Evolutionary conservation across 495 filamentous ascomycete species (phyloP).

Genomic region (Hypoxylon lenormandii): DNA sequence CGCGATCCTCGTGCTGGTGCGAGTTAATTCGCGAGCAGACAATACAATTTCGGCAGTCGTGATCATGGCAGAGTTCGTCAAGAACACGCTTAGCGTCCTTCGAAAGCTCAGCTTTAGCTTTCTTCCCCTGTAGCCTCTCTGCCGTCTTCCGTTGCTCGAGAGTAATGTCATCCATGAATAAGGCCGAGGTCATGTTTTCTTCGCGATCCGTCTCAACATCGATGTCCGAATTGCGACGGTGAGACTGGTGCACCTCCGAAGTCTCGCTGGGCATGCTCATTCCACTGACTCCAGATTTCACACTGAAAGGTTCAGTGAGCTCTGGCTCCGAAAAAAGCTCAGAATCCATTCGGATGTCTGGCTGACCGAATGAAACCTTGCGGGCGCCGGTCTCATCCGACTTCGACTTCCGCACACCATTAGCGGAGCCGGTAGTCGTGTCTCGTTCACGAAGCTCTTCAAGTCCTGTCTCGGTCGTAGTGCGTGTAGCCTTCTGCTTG

Average conservation of each 20-base stretch:
- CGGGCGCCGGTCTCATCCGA: conserved; percentile 27
- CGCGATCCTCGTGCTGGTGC: conserved; percentile 53
- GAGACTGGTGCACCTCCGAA: conserved; percentile 39
- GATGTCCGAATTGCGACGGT: conserved; percentile 52
- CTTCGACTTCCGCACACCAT: conserved; percentile 30
- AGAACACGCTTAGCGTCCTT: conserved; percentile 68
- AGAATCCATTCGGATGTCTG: conserved; percentile 2
- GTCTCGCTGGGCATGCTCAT: conserved; percentile 49
- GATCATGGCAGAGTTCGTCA: conserved; percentile 66
- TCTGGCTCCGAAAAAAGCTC: conserved; percentile 25
- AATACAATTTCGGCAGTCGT: conserved; percentile 77
- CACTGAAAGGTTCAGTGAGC: conserved; percentile 57
- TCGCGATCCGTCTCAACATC: conserved; percentile 46
- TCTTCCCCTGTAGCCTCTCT: conserved; percentile 43
- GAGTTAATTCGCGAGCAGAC: conserved; percentile 73
- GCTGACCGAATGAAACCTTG: conserved; percentile 41
- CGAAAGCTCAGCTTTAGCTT: conserved; percentile 56
- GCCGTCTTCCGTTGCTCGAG: conserved; percentile 51
- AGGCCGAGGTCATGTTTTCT: conserved; percentile 84
- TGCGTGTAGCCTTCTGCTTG: conserved; percentile 28
- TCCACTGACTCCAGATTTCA: conserved; percentile 56
- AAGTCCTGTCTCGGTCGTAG: conserved; percentile 6
- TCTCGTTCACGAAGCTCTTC: conserved; percentile 23
- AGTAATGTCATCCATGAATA: conserved; percentile 67
- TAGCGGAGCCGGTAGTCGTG: conserved; percentile 7